Percentiles rank a stretch among this genome's conserved stretches.
Evolutionary conservation across 2,329 filamentous ascomycete species (phyloP).

Genomic region (Aspergillus pseudoglaucus): DNA sequence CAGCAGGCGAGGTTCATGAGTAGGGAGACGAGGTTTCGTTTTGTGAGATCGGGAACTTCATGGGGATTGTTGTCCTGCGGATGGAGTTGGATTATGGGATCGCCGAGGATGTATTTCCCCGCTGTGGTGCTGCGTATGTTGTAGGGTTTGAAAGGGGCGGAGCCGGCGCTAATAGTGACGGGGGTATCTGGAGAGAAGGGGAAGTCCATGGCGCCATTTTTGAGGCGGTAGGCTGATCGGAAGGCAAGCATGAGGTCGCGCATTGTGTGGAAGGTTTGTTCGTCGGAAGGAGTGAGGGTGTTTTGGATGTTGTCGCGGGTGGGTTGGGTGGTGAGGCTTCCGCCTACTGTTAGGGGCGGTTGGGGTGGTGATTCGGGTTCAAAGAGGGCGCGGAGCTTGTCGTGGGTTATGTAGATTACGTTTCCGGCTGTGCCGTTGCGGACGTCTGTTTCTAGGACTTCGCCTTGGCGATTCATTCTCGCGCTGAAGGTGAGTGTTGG

Average conservation of each 20-base stretch:
- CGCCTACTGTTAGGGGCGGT: conserved; percentile 26
- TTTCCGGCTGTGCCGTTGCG: conserved; percentile 49
- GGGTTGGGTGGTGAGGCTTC: conserved; percentile 15
- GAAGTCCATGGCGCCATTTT: conserved; percentile 36
- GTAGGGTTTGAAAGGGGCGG: conserved; percentile 17
- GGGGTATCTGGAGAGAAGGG: conserved; percentile 11
- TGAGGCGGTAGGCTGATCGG: conserved; percentile 23
- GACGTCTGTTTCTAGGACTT: conserved; percentile 50
- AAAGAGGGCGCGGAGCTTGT: conserved; percentile 34
- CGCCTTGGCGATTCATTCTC: conserved; percentile 46
- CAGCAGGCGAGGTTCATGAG: conserved; percentile 51
- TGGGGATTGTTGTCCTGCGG: conserved; percentile 26
- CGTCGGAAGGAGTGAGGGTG: conserved; percentile 26
- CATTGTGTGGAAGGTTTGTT: conserved; percentile 28
- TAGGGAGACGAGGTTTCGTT: conserved; percentile 37
- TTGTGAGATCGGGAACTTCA: conserved; percentile 32
- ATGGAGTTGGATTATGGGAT: conserved; percentile 36
- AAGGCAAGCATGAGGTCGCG: conserved; percentile 35
- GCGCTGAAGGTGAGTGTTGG: conserved; percentile 57
- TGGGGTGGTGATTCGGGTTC: conserved; percentile 17
- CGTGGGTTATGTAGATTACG: conserved; percentile 48
- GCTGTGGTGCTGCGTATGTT: conserved; percentile 19
- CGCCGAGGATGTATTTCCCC: conserved; percentile 32
- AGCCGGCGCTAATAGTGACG: conserved; percentile 22
- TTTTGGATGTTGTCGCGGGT: conserved; percentile 18